Percentiles rank a stretch among this genome's conserved stretches.
phyloP scores from a whole-genome alignment of 768 basidiomycete species.

The Tubosaeta sp. region DNA sequence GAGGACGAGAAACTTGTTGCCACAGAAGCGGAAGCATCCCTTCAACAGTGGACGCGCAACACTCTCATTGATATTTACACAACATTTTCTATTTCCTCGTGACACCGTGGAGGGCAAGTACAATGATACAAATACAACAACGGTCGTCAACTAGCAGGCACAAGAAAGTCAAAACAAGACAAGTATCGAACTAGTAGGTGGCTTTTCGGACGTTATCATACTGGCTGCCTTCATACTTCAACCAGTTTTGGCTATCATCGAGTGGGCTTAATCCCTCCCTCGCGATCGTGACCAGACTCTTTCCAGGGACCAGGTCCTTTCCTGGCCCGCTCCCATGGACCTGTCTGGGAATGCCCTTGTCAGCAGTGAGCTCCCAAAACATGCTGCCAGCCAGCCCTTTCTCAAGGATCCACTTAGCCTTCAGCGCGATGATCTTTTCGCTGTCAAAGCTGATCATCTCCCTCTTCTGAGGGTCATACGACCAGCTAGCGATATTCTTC shows the following conservation, averaged over 20 bases:
- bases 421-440: conserved; percentile 62
- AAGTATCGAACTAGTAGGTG: conserved; percentile 35
- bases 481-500: conserved; percentile 73
- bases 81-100: no score
- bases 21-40: no score
- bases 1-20: no score
- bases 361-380: conserved; percentile 92
- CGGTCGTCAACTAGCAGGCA: no score
- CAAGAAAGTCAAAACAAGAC: no score
- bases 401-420: conserved; percentile 75
- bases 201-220: conserved; percentile 78
- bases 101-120: no score
- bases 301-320: conserved; percentile 67
- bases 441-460: conserved; percentile 86
- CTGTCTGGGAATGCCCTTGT: conserved; percentile 64
- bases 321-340: conserved; percentile 73
- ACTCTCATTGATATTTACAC: no score
- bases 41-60: no score
- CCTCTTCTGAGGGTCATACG: conserved; percentile 65
- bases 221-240: conserved; percentile 69
- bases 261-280: conserved; percentile 75
- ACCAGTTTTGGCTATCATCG: conserved; percentile 74
- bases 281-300: conserved; percentile 70
- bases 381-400: conserved; percentile 86
- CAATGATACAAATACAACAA: no score